These are phyloP conservation scores for Cystofilobasidium capitatum DNA, from an alignment of 768 basidiomycete genomes.

Conservation along the genomic window DNA sequence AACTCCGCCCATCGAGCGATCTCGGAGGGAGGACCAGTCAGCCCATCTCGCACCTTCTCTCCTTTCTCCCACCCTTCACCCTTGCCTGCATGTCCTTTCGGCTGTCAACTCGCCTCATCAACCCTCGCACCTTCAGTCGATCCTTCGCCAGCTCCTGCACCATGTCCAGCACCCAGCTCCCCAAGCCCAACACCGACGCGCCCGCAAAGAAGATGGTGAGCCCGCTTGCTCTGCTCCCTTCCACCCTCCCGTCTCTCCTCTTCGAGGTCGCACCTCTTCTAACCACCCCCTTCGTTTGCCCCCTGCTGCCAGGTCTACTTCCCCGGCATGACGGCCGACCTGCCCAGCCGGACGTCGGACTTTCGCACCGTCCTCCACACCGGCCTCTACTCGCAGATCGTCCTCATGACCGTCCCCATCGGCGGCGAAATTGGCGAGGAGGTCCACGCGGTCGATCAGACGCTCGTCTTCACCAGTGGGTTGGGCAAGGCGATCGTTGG, in stretches of 20 bases:
- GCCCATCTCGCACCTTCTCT: too few species aligned
- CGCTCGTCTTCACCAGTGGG: constrained; percentile 41
- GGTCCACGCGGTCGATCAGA: constrained; percentile 41
- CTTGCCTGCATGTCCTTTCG: constrained; percentile 2
- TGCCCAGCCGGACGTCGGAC: constrained; percentile 36
- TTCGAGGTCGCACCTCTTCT: not conserved
- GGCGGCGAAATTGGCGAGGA: constrained; percentile 43
- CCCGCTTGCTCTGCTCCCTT: not conserved
- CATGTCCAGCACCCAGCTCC: not conserved
- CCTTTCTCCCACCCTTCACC: too few species aligned
- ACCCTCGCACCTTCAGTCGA: not conserved
- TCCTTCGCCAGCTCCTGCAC: not conserved
- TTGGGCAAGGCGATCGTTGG: constrained; percentile 39
- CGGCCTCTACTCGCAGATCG: constrained; percentile 39
- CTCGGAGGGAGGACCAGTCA: too few species aligned
- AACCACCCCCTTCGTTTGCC: not conserved
- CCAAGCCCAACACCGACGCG: constrained; percentile 1
- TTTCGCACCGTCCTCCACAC: constrained; percentile 42
- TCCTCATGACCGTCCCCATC: constrained; percentile 42
- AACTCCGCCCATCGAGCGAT: too few species aligned
- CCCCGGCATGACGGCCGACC: constrained; percentile 35
- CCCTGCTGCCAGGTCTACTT: constrained; percentile 31
- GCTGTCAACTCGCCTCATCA: not conserved
- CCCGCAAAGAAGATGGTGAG: constrained; percentile 1
- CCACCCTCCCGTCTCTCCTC: not conserved